Evolutionary conservation across 148 eudicot species (phyloP), one percentile per base, ranked within the genome.

Genomic region (Gaultheria prostrata): DNA sequence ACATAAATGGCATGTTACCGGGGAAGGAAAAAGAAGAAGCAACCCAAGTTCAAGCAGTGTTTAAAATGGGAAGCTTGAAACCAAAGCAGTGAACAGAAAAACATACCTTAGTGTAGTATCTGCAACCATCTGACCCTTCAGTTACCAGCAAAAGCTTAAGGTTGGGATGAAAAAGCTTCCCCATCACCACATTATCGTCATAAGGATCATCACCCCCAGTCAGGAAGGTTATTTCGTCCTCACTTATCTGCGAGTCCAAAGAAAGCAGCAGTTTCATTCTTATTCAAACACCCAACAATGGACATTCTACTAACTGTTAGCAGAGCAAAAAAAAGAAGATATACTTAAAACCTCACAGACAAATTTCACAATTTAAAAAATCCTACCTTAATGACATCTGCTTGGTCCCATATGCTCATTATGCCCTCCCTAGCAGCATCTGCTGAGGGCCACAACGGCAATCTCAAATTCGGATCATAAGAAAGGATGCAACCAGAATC

Each of bases 401-500:
- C 98, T 78, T 92, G 92, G 83, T 94, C 86, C 98, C 98, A 95
- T 79, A 95, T 86, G 86, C 94, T 89, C 96, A 92, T 93, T 89
- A 95, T 94, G 50, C 88, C 90, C 46, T 88, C 80, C 59, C 97
- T 89, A 82, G 98, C 98, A 80, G 91, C 94, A 80, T 94, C 92
- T 46, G 88, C 90, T 43, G 98, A 95, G 28, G 98, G 95, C 98
- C 98, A 95, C 79, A 95, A 85, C 20, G 94, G 91, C 87, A 94
- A 85, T 54, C 98, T 91, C 90, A 95, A 84, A 84, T 95, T 95
- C 10, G 97, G 93, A 87, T 95, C 98, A 87, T 92, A 95, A 77
- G 98, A 93, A 63, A 95, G 95, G 82, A 95, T 73, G 83, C 87
- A 80, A 63, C 94, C 95, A 13, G 94, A 89, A 69, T 83, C 82